Percentiles rank a stretch among this genome's conserved stretches.
These are phyloP conservation scores for Leptomonas seymouri DNA, from an alignment of 208 protist genomes.

Conservation along the genomic window DNA sequence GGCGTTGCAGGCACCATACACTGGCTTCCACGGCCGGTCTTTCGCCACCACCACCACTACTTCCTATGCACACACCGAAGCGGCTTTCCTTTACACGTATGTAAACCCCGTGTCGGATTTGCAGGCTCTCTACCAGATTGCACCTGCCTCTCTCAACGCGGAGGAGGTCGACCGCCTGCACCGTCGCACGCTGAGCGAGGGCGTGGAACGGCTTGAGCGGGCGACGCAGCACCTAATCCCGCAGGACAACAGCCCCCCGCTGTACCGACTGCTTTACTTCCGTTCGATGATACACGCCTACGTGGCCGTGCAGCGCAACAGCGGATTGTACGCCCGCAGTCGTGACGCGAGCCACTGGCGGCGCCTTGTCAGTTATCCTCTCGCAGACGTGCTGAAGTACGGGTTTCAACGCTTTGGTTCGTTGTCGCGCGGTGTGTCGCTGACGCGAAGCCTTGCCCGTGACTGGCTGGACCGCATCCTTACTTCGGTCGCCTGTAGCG, in stretches of 20 bases:
- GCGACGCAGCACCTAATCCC: slow-evolving; percentile 48
- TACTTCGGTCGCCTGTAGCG: slow-evolving; percentile 41
- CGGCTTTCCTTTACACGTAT: slow-evolving; percentile 50
- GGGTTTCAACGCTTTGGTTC: slow-evolving; percentile 39
- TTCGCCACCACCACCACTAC: neutral
- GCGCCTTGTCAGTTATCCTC: slow-evolving; percentile 48
- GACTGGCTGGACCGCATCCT: slow-evolving; percentile 38
- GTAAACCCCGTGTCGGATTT: slow-evolving; percentile 69
- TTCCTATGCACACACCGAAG: slow-evolving; percentile 16
- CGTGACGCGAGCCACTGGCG: slow-evolving; percentile 52
- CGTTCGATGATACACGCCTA: slow-evolving; percentile 64
- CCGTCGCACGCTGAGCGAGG: slow-evolving; percentile 64
- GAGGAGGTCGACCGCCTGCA: slow-evolving; percentile 47
- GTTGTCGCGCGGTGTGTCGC: neutral
- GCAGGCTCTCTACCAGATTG: slow-evolving; percentile 67
- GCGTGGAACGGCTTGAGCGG: slow-evolving; percentile 71
- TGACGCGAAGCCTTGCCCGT: neutral
- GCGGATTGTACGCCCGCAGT: slow-evolving; percentile 67
- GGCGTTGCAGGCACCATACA: slow-evolving; percentile 31
- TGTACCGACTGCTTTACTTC: slow-evolving; percentile 41
- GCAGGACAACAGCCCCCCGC: slow-evolving; percentile 28
- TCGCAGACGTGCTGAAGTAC: slow-evolving; percentile 57
- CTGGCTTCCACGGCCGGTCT: neutral
- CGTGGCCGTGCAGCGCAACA: slow-evolving; percentile 48
- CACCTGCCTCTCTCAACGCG: slow-evolving; percentile 42